Conservation (phyloP, 345 rosid genomes). For the Populus simonii region DNA sequence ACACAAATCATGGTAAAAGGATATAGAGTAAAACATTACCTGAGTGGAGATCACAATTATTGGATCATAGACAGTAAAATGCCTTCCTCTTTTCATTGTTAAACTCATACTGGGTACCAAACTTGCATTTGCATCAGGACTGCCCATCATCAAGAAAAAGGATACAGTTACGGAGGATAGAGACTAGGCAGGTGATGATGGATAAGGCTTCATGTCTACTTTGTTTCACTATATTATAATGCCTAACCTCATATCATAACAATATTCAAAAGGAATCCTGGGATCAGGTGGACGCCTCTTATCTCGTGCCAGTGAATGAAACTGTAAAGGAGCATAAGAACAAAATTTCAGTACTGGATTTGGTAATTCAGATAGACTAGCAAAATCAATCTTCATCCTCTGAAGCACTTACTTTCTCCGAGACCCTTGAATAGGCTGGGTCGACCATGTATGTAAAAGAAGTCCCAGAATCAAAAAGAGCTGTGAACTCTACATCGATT, state of each 20-base stretch:
- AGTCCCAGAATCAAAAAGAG: slow-evolving; percentile 84
- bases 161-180: slow-evolving; percentile 4
- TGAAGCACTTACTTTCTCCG: slow-evolving; percentile 53
- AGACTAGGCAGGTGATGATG: not conserved
- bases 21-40: slow-evolving; percentile 27
- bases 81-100: slow-evolving; percentile 66
- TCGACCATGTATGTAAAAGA: slow-evolving; percentile 77
- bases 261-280: slow-evolving; percentile 75
- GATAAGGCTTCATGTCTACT: not conserved
- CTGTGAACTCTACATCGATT: slow-evolving; percentile 49
- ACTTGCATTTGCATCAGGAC: slow-evolving; percentile 61
- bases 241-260: slow-evolving; percentile 71
- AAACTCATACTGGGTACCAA: slow-evolving; percentile 66
- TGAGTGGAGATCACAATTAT: slow-evolving; percentile 63
- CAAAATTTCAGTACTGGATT: not conserved
- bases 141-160: slow-evolving; percentile 26
- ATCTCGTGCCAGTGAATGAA: slow-evolving; percentile 68
- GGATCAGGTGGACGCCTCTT: slow-evolving; percentile 53
- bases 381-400: not conserved
- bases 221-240: not conserved
- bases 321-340: slow-evolving; percentile 42
- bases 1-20: not conserved
- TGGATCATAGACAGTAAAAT: slow-evolving; percentile 63
- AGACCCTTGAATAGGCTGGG: slow-evolving; percentile 50
- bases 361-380: not conserved